Percentiles rank a stretch among this genome's conserved stretches.
phyloP scores from a whole-genome alignment of 1,284 basidiomycete species.

The Thelephora terrestris region DNA sequence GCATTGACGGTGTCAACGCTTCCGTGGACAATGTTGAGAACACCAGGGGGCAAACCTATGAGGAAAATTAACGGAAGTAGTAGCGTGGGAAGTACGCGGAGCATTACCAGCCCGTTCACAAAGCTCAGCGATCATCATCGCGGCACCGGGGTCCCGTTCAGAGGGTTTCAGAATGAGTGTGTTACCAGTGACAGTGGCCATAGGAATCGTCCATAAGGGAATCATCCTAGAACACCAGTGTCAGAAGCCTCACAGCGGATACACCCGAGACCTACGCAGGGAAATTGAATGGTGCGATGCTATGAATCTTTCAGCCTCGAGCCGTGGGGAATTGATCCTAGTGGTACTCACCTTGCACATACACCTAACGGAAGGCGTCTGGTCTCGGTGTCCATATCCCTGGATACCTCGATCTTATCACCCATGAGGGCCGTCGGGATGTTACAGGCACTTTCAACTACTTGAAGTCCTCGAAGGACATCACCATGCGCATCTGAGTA shows the following conservation, averaged over 20 bases:
- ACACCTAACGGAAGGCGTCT: constrained; percentile 73
- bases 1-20: constrained; percentile 85
- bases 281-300: constrained; percentile 90
- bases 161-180: constrained; percentile 93
- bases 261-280: constrained; percentile 53
- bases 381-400: constrained; percentile 95
- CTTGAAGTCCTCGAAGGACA: constrained; percentile 87
- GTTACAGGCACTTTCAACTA: constrained; percentile 83
- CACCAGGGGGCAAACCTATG: constrained; percentile 57
- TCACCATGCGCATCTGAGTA: constrained; percentile 87
- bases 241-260: neutral
- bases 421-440: constrained; percentile 82
- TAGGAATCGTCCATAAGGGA: constrained; percentile 90
- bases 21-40: constrained; percentile 87
- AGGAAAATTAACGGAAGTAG: neutral
- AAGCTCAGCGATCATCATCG: constrained; percentile 95
- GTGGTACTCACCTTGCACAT: constrained; percentile 48
- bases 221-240: constrained; percentile 64
- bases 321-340: constrained; percentile 2
- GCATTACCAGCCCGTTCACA: constrained; percentile 61
- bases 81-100: neutral
- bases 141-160: constrained; percentile 92
- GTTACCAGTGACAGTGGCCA: constrained; percentile 87
- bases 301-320: constrained; percentile 20
- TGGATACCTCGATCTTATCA: constrained; percentile 90